Percentiles rank a stretch among this genome's conserved stretches.
These are phyloP conservation scores for Kwoniella pini DNA, from an alignment of 768 basidiomycete species.

Conservation along the genomic window DNA sequence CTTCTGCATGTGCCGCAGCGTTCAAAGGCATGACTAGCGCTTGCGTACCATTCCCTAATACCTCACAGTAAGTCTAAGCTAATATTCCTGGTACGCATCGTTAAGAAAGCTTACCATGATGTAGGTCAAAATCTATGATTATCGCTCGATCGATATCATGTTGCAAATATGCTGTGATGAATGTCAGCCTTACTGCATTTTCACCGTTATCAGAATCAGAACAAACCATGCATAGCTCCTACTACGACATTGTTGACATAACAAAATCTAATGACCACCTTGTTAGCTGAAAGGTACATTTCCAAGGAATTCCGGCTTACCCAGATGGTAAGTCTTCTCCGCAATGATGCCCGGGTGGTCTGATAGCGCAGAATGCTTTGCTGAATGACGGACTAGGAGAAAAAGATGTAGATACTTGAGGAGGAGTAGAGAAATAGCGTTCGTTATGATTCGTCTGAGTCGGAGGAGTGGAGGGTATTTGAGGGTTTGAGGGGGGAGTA, in stretches of 20 bases:
- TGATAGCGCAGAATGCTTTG: constrained; percentile 74
- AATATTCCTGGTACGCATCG: not conserved
- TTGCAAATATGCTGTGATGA: constrained; percentile 68
- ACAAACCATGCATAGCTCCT: constrained; percentile 82
- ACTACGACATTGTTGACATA: constrained; percentile 92
- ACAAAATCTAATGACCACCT: constrained; percentile 63
- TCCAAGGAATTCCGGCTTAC: constrained; percentile 20
- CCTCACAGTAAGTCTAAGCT: too few species aligned
- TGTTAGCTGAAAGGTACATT: not conserved
- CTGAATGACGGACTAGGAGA: not conserved
- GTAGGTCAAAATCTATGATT: constrained; percentile 89
- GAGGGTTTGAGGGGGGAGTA: not conserved
- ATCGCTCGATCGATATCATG: constrained; percentile 76
- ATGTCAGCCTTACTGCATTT: not conserved
- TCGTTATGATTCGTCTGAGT: not conserved
- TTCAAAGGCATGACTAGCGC: constrained; percentile 89
- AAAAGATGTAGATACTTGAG: not conserved
- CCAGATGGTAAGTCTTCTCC: constrained; percentile 86
- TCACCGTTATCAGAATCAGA: not conserved
- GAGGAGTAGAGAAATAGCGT: not conserved
- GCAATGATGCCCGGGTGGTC: constrained; percentile 94
- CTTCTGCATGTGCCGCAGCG: constrained; percentile 74
- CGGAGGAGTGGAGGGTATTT: constrained; percentile 30
- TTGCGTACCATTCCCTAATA: constrained; percentile 94
- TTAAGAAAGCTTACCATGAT: constrained; percentile 65